phyloP scores from a whole-genome alignment of 2,329 filamentous ascomycete species.

The Stachybotrys chlorohalonatus region DNA sequence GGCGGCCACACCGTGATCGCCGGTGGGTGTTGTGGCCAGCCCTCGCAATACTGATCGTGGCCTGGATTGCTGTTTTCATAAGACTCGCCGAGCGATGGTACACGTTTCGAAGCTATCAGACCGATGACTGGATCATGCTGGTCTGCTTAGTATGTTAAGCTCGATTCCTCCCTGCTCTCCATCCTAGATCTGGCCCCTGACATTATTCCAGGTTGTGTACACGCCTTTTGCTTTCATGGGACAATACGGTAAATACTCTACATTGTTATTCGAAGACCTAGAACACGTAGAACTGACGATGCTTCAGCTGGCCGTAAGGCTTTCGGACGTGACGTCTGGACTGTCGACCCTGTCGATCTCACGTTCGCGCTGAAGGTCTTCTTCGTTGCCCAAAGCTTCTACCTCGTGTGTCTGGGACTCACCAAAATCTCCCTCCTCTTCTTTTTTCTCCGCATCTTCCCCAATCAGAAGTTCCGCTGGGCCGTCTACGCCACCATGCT shows the following conservation, averaged over 20 bases:
- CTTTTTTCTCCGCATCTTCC: neutral
- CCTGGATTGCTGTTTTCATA: neutral
- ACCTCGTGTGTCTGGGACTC: neutral
- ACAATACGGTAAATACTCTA: neutral
- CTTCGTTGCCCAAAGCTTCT: neutral
- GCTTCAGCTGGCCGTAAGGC: neutral
- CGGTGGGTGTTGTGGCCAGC: neutral
- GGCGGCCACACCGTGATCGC: neutral
- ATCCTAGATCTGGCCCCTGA: neutral
- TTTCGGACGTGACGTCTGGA: neutral
- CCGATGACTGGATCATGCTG: conserved; percentile 1
- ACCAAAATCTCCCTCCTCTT: neutral
- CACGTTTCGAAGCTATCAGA: neutral
- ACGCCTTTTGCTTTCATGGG: neutral
- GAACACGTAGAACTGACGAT: neutral
- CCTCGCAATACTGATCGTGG: neutral
- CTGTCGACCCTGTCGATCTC: neutral
- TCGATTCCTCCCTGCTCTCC: too few species aligned
- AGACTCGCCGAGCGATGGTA: neutral
- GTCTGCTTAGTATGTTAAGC: neutral
- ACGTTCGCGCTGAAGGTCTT: neutral
- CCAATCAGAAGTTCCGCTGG: neutral
- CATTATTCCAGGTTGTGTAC: neutral
- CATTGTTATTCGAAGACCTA: too few species aligned
- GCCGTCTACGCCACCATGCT: neutral